Conservation (phyloP, 306 rosid species). For the Cucumis sativus region Cucumber_9930_V3 NC_026660.2:25184001-25184500, state of each 20-base stretch:
- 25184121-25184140: too few species aligned
- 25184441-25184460: not conserved
- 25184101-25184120: too few species aligned
- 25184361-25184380: not conserved
- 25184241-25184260: not conserved
- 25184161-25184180: too few species aligned
- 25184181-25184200: too few species aligned
- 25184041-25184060: too few species aligned
- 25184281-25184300: not conserved
- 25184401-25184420: not conserved
- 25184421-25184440: not conserved
- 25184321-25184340: not conserved
- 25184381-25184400: not conserved
- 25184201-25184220: not conserved
- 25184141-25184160: too few species aligned
- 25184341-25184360: not conserved
- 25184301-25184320: not conserved
- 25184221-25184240: too few species aligned
- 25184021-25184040: too few species aligned
- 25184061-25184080: too few species aligned
- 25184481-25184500: not conserved
- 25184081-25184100: too few species aligned
- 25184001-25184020: too few species aligned
- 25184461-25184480: not conserved
- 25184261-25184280: not conserved